Conservation (phyloP, 2,329 filamentous ascomycete genomes). For the Diplodia corticola region DNA sequence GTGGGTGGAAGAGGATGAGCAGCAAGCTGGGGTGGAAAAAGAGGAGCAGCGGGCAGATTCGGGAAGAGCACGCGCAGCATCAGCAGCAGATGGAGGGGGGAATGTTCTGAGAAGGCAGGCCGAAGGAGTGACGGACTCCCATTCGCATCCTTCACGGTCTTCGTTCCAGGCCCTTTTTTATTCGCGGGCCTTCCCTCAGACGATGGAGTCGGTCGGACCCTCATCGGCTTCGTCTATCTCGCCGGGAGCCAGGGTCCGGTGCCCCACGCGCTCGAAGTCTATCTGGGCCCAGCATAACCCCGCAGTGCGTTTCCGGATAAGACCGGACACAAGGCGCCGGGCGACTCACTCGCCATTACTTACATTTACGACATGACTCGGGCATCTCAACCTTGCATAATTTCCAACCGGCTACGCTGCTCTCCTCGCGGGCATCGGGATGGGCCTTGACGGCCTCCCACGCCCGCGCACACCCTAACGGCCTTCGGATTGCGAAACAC, state of each 20-base stretch:
- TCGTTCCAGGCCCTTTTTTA: not conserved
- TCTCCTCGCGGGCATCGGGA: not conserved
- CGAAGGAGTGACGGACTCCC: not conserved
- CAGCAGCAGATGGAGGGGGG: conserved; percentile 22
- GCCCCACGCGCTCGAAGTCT: conserved; percentile 9
- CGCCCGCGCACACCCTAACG: not conserved
- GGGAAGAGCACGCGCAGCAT: conserved; percentile 19
- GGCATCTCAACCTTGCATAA: not conserved
- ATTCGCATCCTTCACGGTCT: conserved; percentile 7
- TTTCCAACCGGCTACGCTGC: not conserved
- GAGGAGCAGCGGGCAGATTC: conserved; percentile 23
- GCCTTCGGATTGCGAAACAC: conserved; percentile 1
- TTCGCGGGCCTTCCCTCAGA: not conserved
- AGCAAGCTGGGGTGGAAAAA: conserved; percentile 45
- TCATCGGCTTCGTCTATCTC: conserved; percentile 12
- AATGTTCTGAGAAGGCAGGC: conserved; percentile 11
- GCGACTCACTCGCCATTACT: not conserved
- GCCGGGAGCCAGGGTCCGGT: conserved; percentile 6
- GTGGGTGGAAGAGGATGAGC: conserved; percentile 43
- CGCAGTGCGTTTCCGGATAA: conserved; percentile 7
- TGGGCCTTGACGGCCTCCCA: not conserved
- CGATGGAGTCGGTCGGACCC: conserved; percentile 14
- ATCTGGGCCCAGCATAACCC: conserved; percentile 10
- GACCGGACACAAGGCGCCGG: not conserved
- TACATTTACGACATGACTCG: conserved; percentile 15